Evolutionary conservation across 768 basidiomycete genomes (phyloP).

Genomic region (Vararia minispora): DNA sequence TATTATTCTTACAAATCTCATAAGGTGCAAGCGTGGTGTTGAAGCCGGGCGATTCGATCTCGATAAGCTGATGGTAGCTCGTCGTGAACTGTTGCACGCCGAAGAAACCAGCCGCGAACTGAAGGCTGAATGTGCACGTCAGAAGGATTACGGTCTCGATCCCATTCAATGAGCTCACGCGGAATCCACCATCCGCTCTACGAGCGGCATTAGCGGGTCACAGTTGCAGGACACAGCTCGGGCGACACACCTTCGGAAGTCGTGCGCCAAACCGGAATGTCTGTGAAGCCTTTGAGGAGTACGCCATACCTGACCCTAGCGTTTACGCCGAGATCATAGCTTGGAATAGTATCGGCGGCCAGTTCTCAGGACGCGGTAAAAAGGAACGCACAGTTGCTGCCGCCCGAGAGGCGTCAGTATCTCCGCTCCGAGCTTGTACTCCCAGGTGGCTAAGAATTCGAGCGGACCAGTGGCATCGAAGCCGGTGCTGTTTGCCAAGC

Average conservation of each 20-base stretch:
- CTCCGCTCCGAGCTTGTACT: slow-evolving; percentile 34
- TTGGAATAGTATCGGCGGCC: slow-evolving; percentile 1
- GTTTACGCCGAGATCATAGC: slow-evolving; percentile 32
- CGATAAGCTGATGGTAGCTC: slow-evolving; percentile 36
- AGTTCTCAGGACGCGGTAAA: not conserved
- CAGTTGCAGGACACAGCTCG: not conserved
- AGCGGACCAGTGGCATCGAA: slow-evolving; percentile 26
- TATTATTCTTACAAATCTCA: slow-evolving; percentile 21
- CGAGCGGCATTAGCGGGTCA: not conserved
- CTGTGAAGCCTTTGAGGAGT: slow-evolving; percentile 28
- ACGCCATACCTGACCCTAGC: slow-evolving; percentile 37
- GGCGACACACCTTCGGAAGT: slow-evolving; percentile 27
- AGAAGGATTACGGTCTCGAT: not conserved
- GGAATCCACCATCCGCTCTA: slow-evolving; percentile 24
- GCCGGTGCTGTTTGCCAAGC: slow-evolving; percentile 16
- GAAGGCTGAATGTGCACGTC: slow-evolving; percentile 22
- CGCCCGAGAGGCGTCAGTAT: slow-evolving; percentile 38
- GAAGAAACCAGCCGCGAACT: slow-evolving; percentile 43
- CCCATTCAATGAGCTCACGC: slow-evolving; percentile 15
- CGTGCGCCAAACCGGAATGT: slow-evolving; percentile 40
- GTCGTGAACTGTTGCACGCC: slow-evolving; percentile 28
- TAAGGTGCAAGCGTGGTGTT: slow-evolving; percentile 40
- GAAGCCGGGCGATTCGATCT: slow-evolving; percentile 30
- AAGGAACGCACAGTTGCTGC: slow-evolving; percentile 23
- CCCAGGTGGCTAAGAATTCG: slow-evolving; percentile 34